phyloP scores from a whole-genome alignment of 306 rosid species.

The Pyrus betulifolia region DNA sequence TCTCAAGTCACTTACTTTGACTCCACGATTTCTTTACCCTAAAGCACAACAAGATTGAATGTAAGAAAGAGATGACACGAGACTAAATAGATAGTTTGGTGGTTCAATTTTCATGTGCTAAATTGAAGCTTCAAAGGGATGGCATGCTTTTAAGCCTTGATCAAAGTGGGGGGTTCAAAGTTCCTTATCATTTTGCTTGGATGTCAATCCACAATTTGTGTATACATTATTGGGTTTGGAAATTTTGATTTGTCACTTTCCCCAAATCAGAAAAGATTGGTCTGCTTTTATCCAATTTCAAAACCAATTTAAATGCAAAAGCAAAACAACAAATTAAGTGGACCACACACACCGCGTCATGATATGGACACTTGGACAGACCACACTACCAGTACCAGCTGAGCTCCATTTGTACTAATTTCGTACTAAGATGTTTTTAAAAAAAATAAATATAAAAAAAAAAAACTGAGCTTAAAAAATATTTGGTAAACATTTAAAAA shows the following conservation, averaged over 20 bases:
- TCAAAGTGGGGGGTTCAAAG: background rate
- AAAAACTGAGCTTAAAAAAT: too few relatives aligned
- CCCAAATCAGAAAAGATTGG: background rate
- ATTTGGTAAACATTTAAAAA: too few relatives aligned
- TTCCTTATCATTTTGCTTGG: slow-evolving; percentile 10
- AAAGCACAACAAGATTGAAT: background rate
- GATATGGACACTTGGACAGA: background rate
- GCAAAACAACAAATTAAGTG: background rate
- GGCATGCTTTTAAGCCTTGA: slow-evolving; percentile 9
- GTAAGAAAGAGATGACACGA: background rate
- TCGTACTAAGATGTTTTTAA: too few relatives aligned
- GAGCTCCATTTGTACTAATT: background rate
- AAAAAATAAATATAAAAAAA: too few relatives aligned
- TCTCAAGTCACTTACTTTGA: slow-evolving; percentile 28
- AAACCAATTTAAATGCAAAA: slow-evolving; percentile 4
- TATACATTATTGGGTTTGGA: background rate
- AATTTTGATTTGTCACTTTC: background rate
- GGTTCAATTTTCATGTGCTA: slow-evolving; percentile 2
- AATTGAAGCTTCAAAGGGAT: background rate
- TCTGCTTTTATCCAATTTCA: background rate
- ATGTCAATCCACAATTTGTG: background rate
- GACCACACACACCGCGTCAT: slow-evolving; percentile 5
- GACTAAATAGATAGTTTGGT: background rate
- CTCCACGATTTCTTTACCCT: slow-evolving; percentile 9
- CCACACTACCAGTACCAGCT: background rate